Evolutionary conservation across 2,329 filamentous ascomycete species (phyloP).

Genomic region (Trichoderma endophyticum): DNA sequence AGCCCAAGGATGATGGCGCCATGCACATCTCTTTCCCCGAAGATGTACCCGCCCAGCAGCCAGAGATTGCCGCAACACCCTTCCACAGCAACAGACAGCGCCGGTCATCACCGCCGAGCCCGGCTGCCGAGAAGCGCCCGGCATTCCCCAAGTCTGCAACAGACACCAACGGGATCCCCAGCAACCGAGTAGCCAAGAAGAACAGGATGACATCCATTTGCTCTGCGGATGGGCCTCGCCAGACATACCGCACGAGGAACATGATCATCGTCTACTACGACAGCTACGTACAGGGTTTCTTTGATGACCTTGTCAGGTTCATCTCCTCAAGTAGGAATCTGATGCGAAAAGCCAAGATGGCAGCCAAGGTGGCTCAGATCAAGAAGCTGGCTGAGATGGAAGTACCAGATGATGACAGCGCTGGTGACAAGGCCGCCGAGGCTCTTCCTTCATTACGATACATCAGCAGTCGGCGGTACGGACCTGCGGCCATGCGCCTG

Average conservation of each 20-base stretch:
- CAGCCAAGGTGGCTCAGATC: conserved; percentile 67
- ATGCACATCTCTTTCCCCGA: conserved; percentile 23
- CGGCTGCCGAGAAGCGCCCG: conserved; percentile 14
- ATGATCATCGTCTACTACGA: conserved; percentile 93
- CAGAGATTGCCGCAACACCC: background rate
- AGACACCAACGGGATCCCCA: conserved; percentile 45
- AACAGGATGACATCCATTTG: conserved; percentile 51
- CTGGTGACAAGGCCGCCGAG: conserved; percentile 33
- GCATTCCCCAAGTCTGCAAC: conserved; percentile 42
- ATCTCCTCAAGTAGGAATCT: conserved; percentile 78
- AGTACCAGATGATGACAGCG: conserved; percentile 48
- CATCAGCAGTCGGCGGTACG: conserved; percentile 37
- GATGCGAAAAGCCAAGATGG: conserved; percentile 85
- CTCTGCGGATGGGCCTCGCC: conserved; percentile 46
- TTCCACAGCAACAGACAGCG: conserved; percentile 1
- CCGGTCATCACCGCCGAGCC: conserved; percentile 16
- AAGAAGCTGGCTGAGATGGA: conserved; percentile 59
- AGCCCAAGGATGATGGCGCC: conserved; percentile 44
- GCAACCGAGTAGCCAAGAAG: conserved; percentile 47
- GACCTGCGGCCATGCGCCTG: conserved; percentile 28
- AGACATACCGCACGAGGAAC: conserved; percentile 65
- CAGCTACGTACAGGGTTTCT: conserved; percentile 75
- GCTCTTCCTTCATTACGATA: conserved; percentile 40
- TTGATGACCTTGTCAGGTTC: conserved; percentile 78
- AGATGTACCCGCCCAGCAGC: conserved; percentile 18